These are phyloP conservation scores for Carex sylvatica DNA, from an alignment of 202 grass and related monocot species.

Conservation along the genomic window DNA sequence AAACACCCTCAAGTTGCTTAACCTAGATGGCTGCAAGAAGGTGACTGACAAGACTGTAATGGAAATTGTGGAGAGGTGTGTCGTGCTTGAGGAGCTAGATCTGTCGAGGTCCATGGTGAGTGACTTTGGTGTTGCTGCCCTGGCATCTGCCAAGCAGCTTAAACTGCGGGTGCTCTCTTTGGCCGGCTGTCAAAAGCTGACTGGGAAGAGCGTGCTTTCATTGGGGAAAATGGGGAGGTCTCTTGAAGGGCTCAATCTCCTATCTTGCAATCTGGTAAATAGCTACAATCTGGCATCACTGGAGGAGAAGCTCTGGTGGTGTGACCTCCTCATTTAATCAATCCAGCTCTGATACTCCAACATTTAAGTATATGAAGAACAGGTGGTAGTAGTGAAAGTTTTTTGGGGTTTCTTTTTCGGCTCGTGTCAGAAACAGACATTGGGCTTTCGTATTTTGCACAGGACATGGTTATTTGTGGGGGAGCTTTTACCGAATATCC, in stretches of 20 bases:
- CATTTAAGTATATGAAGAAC: conserved; percentile 26
- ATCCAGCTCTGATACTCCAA: conserved; percentile 10
- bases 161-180: conserved; percentile 77
- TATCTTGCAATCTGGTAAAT: conserved; percentile 76
- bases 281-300: conserved; percentile 56
- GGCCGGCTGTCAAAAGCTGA: conserved; percentile 71
- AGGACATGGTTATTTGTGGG: conserved; percentile 48
- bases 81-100: conserved; percentile 72
- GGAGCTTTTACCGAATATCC: conserved; percentile 44
- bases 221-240: conserved; percentile 76
- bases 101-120: conserved; percentile 72
- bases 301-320: conserved; percentile 82
- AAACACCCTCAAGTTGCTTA: conserved; percentile 54
- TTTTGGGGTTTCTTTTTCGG: conserved; percentile 55
- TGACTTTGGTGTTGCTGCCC: conserved; percentile 63
- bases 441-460: conserved; percentile 44
- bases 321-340: conserved; percentile 77
- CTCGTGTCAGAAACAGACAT: conserved; percentile 37
- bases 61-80: conserved; percentile 60
- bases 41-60: conserved; percentile 68
- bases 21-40: conserved; percentile 84
- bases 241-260: conserved; percentile 74
- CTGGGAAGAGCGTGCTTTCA: conserved; percentile 72
- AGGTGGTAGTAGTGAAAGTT: conserved; percentile 37
- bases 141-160: conserved; percentile 62